Percentiles rank a stretch among this genome's conserved stretches.
Conservation (phyloP, 345 rosid genomes). For the Aquilaria yunnanensis region DNA sequence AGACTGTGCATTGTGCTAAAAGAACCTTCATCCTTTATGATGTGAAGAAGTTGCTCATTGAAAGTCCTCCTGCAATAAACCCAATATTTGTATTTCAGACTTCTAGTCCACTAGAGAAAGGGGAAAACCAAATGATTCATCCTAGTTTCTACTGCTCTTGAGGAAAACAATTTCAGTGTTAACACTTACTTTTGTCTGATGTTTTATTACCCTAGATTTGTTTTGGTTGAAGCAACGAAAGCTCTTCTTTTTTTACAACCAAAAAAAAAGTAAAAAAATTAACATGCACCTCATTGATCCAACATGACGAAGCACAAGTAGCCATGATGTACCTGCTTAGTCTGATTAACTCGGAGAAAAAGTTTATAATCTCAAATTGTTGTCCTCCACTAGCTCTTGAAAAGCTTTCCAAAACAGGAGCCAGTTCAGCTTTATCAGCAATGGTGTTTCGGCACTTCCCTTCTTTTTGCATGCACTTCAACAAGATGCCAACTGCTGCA, state of each 20-base stretch:
- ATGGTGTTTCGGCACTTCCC: constrained; percentile 54
- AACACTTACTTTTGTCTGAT: no score
- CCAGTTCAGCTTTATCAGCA: constrained; percentile 48
- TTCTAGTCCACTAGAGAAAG: no score
- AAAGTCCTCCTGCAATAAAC: constrained; percentile 38
- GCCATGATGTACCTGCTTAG: constrained; percentile 38
- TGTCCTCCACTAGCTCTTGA: constrained; percentile 29
- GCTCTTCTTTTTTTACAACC: no score
- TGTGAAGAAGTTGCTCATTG: constrained; percentile 51
- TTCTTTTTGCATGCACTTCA: constrained; percentile 48
- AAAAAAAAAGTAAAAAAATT: no score
- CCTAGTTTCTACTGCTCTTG: no score
- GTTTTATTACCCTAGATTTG: no score
- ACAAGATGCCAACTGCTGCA: constrained; percentile 45
- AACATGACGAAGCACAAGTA: no score
- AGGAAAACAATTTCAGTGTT: no score
- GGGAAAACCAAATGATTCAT: no score
- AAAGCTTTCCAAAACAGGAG: constrained; percentile 51
- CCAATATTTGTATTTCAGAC: neutral
- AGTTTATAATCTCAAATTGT: constrained; percentile 39
- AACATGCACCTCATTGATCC: no score
- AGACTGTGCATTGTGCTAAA: constrained; percentile 62
- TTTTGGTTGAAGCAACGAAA: no score
- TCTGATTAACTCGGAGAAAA: constrained; percentile 52
- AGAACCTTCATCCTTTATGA: constrained; percentile 51